phyloP scores from a whole-genome alignment of 768 basidiomycete species.

The Amanita molliuscula region DNA sequence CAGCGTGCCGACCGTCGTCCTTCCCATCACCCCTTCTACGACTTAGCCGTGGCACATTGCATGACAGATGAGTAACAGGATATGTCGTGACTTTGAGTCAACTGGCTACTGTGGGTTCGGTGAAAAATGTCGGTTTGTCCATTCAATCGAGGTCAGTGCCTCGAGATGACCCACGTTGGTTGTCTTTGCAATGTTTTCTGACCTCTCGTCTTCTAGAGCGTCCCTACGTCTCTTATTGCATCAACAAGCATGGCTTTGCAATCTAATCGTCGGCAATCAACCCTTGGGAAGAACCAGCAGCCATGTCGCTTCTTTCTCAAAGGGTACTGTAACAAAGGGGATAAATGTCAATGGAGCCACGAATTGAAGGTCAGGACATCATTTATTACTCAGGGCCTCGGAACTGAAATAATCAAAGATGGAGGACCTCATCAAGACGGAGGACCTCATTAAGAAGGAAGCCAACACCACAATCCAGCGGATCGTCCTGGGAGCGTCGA shows the following conservation, averaged over 20 bases:
- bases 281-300: not conserved
- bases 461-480: conserved; percentile 30
- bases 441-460: conserved; percentile 20
- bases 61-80: no score
- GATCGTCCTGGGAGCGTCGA: conserved; percentile 31
- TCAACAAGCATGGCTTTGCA: not conserved
- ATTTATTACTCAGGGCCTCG: not conserved
- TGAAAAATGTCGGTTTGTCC: not conserved
- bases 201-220: not conserved
- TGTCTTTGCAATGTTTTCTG: not conserved
- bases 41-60: no score
- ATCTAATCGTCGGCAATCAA: not conserved
- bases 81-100: no score
- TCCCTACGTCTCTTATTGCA: not conserved
- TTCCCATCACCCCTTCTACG: no score
- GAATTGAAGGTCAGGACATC: not conserved
- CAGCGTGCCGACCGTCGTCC: no score
- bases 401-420: not conserved
- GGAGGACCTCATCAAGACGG: not conserved
- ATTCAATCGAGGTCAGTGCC: not conserved
- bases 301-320: not conserved
- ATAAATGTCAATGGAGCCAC: not conserved
- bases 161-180: not conserved
- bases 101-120: not conserved
- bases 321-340: not conserved